Percentiles rank a stretch among this genome's conserved stretches.
These are phyloP conservation scores for Blakeslea trispora DNA, from an alignment of 371 early-diverging fungal species.

Conservation along the genomic window DNA sequence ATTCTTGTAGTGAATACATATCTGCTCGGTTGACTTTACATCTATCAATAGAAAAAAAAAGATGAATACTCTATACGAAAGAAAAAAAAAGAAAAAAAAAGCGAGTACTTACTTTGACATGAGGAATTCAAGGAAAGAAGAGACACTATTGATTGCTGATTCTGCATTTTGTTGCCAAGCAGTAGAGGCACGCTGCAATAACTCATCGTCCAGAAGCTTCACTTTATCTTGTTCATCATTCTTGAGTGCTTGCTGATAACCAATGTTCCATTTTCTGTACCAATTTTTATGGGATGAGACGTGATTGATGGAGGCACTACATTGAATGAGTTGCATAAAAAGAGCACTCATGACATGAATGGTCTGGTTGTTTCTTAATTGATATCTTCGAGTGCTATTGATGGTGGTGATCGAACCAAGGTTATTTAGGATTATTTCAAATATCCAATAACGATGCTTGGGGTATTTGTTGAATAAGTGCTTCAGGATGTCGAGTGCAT, in stretches of 20 bases:
- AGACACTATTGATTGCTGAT: slow-evolving; percentile 60
- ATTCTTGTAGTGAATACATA: slow-evolving; percentile 65
- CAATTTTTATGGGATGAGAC: slow-evolving; percentile 26
- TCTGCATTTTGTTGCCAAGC: slow-evolving; percentile 50
- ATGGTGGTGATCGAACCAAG: slow-evolving; percentile 64
- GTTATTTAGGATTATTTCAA: slow-evolving; percentile 81
- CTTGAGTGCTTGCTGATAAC: slow-evolving; percentile 32
- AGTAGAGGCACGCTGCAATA: slow-evolving; percentile 22
- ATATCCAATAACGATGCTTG: slow-evolving; percentile 74
- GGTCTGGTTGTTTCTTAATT: slow-evolving; percentile 63
- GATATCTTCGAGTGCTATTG: slow-evolving; percentile 56
- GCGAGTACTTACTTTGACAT: too few species aligned
- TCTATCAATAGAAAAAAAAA: too few species aligned
- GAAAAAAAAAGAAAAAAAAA: too few species aligned
- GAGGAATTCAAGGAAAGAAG: slow-evolving; percentile 67
- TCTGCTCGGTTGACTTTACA: slow-evolving; percentile 57
- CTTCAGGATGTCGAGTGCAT: slow-evolving; percentile 49
- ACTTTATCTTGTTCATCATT: slow-evolving; percentile 29
- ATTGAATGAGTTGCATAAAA: slow-evolving; percentile 80
- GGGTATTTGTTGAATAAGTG: slow-evolving; percentile 65
- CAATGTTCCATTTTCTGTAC: slow-evolving; percentile 39
- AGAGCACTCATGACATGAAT: slow-evolving; percentile 81
- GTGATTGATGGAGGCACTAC: slow-evolving; percentile 50
- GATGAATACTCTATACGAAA: too few species aligned
- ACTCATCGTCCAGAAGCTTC: slow-evolving; percentile 21